Conservation (phyloP, 2,329 filamentous ascomycete genomes). For the Verticillium dahliae region DNA sequence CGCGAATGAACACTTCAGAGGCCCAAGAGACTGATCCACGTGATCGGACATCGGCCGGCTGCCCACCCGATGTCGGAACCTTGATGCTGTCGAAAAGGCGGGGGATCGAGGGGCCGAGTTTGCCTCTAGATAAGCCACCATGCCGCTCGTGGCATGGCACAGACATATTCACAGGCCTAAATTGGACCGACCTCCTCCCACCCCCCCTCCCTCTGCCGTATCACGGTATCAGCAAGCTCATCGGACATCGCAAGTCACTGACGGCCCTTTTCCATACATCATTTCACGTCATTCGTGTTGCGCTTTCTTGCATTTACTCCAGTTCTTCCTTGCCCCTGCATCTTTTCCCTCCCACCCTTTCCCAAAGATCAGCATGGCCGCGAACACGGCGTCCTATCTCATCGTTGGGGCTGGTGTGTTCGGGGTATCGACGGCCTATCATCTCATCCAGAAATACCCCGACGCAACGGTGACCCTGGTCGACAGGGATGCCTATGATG, state of each 20-base stretch:
- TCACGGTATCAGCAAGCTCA: background rate
- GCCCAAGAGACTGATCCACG: background rate
- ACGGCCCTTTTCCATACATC: background rate
- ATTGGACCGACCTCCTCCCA: constrained; percentile 1
- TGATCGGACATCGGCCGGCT: background rate
- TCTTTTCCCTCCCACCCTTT: background rate
- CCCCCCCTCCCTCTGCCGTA: background rate
- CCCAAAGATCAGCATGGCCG: constrained; percentile 3
- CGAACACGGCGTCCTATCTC: constrained; percentile 17
- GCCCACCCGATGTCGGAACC: background rate
- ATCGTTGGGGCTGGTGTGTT: constrained; percentile 46
- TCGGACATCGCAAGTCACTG: background rate
- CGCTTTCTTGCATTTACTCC: background rate
- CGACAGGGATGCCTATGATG: constrained; percentile 16
- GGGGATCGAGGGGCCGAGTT: background rate
- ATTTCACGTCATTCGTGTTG: background rate
- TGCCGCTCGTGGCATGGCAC: background rate
- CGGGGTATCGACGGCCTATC: constrained; percentile 41
- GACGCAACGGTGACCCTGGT: constrained; percentile 15
- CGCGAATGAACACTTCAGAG: background rate
- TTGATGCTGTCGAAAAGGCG: background rate
- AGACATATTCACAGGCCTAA: background rate
- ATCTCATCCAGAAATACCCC: constrained; percentile 25
- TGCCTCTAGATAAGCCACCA: background rate
- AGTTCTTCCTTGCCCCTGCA: background rate